Evolutionary conservation across 1,139 yeast species (phyloP).

Genomic region (Protomyces pachydermus): DNA sequence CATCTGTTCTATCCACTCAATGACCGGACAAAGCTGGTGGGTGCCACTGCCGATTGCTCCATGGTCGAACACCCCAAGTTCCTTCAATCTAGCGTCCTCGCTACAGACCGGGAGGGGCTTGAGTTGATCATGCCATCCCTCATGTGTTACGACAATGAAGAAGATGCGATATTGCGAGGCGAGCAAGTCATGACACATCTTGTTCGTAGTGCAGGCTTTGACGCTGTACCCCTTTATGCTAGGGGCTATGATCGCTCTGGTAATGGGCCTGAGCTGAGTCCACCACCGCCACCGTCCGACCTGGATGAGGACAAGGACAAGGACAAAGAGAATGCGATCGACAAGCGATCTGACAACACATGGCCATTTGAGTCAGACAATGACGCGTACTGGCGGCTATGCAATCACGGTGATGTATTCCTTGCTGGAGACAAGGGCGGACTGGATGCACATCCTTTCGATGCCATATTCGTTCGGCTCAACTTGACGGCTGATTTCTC

Average conservation of each 20-base stretch:
- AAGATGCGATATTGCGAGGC: constrained; percentile 4
- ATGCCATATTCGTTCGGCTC: constrained; percentile 7
- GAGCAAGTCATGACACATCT: constrained; percentile 1
- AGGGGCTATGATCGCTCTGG: not conserved
- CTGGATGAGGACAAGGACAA: not conserved
- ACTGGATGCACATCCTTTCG: constrained; percentile 17
- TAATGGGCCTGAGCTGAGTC: too few relatives aligned
- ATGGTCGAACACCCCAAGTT: too few relatives aligned
- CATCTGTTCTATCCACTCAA: not conserved
- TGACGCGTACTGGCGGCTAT: constrained; percentile 3
- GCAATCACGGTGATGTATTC: constrained; percentile 4
- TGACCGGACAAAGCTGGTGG: constrained; percentile 5
- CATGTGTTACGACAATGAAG: not conserved
- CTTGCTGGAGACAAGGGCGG: not conserved
- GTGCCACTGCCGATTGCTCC: constrained; percentile 12
- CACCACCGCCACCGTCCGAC: too few relatives aligned
- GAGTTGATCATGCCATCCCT: constrained; percentile 11
- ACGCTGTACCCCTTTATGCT: constrained; percentile 13
- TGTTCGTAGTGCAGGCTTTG: constrained; percentile 19
- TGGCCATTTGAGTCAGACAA: too few relatives aligned
- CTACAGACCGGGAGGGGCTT: constrained; percentile 3
- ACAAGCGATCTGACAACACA: too few relatives aligned
- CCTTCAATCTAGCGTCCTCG: constrained; percentile 9
- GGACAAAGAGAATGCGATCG: not conserved
- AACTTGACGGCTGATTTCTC: not conserved